Percentiles rank a stretch among this genome's conserved stretches.
Conservation (phyloP, 768 basidiomycete genomes). For the Pleurotus salmoneostramineus region DNA sequence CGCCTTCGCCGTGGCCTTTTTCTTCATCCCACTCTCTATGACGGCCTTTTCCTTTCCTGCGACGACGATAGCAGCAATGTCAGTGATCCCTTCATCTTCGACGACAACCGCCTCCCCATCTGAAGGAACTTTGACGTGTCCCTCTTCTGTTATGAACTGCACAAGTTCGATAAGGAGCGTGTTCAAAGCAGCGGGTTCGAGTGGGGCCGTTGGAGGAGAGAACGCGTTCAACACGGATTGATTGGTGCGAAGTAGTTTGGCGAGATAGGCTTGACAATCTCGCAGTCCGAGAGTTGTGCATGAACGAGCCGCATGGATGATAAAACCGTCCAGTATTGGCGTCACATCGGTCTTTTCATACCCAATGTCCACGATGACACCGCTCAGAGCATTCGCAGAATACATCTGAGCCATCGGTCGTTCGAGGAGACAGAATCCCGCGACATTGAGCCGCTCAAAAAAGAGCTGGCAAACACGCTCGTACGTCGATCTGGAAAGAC, state of each 20-base stretch:
- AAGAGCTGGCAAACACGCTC: constrained; percentile 80
- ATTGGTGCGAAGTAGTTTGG: constrained; percentile 67
- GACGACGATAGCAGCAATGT: constrained; percentile 86
- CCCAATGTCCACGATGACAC: constrained; percentile 81
- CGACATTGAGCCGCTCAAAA: constrained; percentile 91
- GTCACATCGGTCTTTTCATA: constrained; percentile 73
- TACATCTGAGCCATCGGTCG: constrained; percentile 85
- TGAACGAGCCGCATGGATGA: constrained; percentile 49
- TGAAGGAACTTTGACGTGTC: constrained; percentile 68
- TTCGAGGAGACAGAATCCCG: constrained; percentile 76
- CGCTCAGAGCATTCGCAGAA: constrained; percentile 65
- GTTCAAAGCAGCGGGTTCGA: constrained; percentile 43
- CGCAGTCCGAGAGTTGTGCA: constrained; percentile 62
- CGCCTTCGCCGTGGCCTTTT: constrained; percentile 65
- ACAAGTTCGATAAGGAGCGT: constrained; percentile 60
- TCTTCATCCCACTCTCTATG: constrained; percentile 82
- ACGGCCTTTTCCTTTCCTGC: constrained; percentile 90
- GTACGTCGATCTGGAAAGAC: constrained; percentile 61
- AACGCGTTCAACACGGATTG: constrained; percentile 56
- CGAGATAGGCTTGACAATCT: constrained; percentile 76
- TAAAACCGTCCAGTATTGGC: constrained; percentile 71
- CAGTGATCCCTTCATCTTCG: constrained; percentile 84
- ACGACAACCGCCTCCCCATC: constrained; percentile 62
- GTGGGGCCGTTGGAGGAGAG: constrained; percentile 47
- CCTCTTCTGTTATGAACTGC: constrained; percentile 57